These are phyloP conservation scores for Torulaspora globosa DNA, from an alignment of 1,139 yeast species.

Conservation along the genomic window DNA sequence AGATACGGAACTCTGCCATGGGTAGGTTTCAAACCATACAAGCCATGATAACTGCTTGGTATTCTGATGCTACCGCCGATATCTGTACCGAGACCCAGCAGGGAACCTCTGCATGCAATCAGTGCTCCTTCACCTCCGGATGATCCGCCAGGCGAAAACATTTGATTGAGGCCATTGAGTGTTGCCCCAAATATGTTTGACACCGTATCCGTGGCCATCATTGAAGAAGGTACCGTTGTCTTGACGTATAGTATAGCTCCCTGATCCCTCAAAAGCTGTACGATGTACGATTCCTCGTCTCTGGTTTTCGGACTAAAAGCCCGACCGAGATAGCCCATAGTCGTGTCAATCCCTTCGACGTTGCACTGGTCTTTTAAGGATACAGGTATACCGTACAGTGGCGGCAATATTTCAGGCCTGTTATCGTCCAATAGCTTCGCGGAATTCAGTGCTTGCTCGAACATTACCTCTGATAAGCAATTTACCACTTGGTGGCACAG, in stretches of 20 bases:
- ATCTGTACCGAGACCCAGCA: constrained; percentile 58
- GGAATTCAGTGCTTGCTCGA: constrained; percentile 40
- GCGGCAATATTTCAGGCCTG: constrained; percentile 45
- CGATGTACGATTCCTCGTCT: constrained; percentile 42
- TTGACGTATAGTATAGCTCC: constrained; percentile 58
- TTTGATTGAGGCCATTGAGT: constrained; percentile 44
- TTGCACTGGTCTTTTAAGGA: constrained; percentile 54
- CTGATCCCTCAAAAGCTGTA: constrained; percentile 41
- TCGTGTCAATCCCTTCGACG: constrained; percentile 45
- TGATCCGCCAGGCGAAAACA: constrained; percentile 52
- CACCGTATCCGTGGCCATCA: constrained; percentile 50
- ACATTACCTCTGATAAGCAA: constrained; percentile 44
- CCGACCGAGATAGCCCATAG: constrained; percentile 44
- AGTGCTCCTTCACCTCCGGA: constrained; percentile 63
- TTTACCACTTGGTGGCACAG: constrained; percentile 55
- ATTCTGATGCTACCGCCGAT: constrained; percentile 60
- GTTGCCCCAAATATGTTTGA: constrained; percentile 50
- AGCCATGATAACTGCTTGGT: constrained; percentile 53
- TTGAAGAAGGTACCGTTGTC: constrained; percentile 57
- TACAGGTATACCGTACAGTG: constrained; percentile 66
- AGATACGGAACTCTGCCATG: constrained; percentile 48
- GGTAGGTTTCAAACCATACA: constrained; percentile 53
- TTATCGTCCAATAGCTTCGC: constrained; percentile 47
- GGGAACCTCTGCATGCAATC: constrained; percentile 47
- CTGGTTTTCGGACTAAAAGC: constrained; percentile 36